Evolutionary conservation across 2,329 filamentous ascomycete species (phyloP).

Genomic region (Ceratocystis lukuohia): DNA sequence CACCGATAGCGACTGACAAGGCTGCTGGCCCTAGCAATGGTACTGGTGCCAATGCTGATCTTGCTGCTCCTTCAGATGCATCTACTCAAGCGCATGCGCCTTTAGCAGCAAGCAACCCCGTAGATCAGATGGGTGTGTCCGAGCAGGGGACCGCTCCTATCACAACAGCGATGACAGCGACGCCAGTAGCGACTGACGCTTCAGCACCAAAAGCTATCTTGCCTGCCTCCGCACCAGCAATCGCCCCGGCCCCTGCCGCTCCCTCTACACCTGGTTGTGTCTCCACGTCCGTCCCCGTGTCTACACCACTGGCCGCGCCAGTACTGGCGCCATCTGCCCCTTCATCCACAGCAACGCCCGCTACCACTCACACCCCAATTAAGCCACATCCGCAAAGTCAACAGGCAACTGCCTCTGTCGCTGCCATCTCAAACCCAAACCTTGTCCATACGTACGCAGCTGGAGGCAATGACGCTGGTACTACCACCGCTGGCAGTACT

Average conservation of each 20-base stretch:
- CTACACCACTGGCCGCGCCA: not conserved
- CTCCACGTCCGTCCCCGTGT: not conserved
- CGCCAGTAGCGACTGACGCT: not conserved
- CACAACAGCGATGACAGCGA: not conserved
- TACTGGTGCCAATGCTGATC: not conserved
- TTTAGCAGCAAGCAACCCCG: not conserved
- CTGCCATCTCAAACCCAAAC: not conserved
- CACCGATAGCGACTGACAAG: not conserved
- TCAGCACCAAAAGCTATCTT: not conserved
- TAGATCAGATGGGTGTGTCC: not conserved
- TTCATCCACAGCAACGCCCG: not conserved
- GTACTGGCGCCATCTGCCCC: not conserved
- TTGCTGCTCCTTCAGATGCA: not conserved
- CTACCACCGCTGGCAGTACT: not conserved
- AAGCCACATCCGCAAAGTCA: not conserved
- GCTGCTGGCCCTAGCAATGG: not conserved
- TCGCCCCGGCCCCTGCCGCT: not conserved
- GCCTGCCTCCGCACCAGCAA: not conserved
- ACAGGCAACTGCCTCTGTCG: not conserved
- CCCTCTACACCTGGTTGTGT: not conserved
- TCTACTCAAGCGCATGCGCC: not conserved
- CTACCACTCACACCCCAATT: not conserved
- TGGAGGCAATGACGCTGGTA: not conserved
- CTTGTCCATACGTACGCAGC: not conserved
- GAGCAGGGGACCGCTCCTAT: not conserved